Conservation (phyloP, 2,329 filamentous ascomycete genomes). For the Pestalotiopsis sp. region DNA sequence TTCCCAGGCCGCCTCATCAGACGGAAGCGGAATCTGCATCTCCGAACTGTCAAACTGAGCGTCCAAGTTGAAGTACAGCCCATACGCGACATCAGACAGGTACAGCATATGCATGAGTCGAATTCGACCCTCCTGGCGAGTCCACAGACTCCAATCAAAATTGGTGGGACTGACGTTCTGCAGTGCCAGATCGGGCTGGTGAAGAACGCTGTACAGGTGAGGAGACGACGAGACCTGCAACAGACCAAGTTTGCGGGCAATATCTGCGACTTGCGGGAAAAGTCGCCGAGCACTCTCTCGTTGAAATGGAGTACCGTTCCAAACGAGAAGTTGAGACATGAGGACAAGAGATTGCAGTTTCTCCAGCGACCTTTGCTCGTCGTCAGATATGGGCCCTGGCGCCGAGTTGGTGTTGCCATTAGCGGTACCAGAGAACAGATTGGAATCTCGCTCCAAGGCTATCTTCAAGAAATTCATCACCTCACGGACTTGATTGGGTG, state of each 20-base stretch:
- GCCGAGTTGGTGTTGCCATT: slow-evolving; percentile 41
- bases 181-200: slow-evolving; percentile 55
- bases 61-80: slow-evolving; percentile 72
- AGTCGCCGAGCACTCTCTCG: slow-evolving; percentile 64
- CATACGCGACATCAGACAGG: slow-evolving; percentile 65
- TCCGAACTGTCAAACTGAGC: slow-evolving; percentile 67
- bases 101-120: slow-evolving; percentile 68
- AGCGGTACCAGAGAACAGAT: slow-evolving; percentile 43
- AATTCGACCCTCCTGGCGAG: slow-evolving; percentile 71
- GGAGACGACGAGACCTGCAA: slow-evolving; percentile 54
- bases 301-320: slow-evolving; percentile 71
- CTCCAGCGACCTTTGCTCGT: slow-evolving; percentile 54
- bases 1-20: slow-evolving; percentile 76
- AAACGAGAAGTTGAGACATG: slow-evolving; percentile 64
- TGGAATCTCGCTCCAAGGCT: slow-evolving; percentile 60
- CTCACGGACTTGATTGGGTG: slow-evolving; percentile 64
- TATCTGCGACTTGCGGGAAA: slow-evolving; percentile 58
- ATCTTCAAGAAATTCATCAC: slow-evolving; percentile 67
- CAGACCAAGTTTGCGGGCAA: slow-evolving; percentile 61
- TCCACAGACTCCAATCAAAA: slow-evolving; percentile 70
- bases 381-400: slow-evolving; percentile 26
- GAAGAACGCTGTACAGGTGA: slow-evolving; percentile 59
- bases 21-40: slow-evolving; percentile 68
- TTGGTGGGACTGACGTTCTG: slow-evolving; percentile 49
- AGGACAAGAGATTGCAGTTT: slow-evolving; percentile 70